Evolutionary conservation across 768 basidiomycete genomes (phyloP).

Genomic region (Mycena polygramma): DNA sequence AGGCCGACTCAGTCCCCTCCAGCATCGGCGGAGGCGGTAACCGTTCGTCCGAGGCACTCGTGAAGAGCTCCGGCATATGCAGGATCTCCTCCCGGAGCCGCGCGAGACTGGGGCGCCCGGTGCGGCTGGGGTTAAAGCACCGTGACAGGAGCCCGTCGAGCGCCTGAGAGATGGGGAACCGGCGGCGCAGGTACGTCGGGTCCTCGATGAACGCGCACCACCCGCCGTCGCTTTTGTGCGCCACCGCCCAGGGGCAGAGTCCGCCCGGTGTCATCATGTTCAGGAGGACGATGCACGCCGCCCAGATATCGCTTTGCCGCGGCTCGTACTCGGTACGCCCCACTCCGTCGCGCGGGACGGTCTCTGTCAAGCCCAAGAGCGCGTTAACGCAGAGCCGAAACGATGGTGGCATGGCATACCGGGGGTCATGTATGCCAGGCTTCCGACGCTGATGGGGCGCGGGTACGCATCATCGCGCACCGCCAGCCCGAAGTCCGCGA

Average conservation of each 20-base stretch:
- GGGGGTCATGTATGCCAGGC: conserved; percentile 33
- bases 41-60: neutral
- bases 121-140: conserved; percentile 61
- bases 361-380: no score
- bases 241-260: conserved; percentile 65
- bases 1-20: no score
- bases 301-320: conserved; percentile 59
- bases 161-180: conserved; percentile 65
- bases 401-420: neutral
- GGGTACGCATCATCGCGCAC: conserved; percentile 34
- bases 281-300: conserved; percentile 66
- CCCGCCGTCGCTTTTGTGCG: conserved; percentile 56
- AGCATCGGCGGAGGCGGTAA: no score
- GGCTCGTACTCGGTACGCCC: conserved; percentile 28
- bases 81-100: conserved; percentile 59
- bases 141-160: conserved; percentile 62
- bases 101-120: conserved; percentile 55
- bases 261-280: conserved; percentile 65
- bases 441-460: conserved; percentile 38
- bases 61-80: conserved; percentile 56
- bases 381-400: neutral
- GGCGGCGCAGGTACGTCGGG: conserved; percentile 58
- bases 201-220: conserved; percentile 62
- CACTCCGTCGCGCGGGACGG: no score
- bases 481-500: conserved; percentile 68